A percentile compares a stretch with the other conserved stretches of the same genome.
These are phyloP conservation scores for Sophora flavescens DNA, from an alignment of 306 rosid species.

Conservation along the genomic window DNA sequence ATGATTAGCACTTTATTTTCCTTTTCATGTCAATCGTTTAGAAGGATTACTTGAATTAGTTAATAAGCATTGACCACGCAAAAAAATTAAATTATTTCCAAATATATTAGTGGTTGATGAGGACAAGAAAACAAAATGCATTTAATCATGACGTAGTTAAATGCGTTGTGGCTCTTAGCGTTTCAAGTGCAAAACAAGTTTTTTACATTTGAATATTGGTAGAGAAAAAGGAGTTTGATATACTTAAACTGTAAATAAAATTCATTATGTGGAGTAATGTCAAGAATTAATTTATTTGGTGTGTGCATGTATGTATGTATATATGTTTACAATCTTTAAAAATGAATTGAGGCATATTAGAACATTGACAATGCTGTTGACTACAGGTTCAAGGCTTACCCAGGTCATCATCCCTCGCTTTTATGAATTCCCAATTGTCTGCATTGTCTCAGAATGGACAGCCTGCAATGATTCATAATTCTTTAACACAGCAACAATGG, in stretches of 20 bases:
- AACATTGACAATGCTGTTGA: conserved; percentile 41
- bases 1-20: conserved; percentile 1
- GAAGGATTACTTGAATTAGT: conserved; percentile 9
- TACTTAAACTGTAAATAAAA: conserved; percentile 24
- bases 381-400: conserved; percentile 81
- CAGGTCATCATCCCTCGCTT: conserved; percentile 81
- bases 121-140: not conserved
- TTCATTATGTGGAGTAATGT: conserved; percentile 21
- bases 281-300: conserved; percentile 10
- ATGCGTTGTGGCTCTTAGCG: not conserved
- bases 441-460: conserved; percentile 94
- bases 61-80: conserved; percentile 14
- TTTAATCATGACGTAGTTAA: not conserved
- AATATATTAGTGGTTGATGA: conserved; percentile 27
- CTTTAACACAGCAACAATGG: conserved; percentile 88
- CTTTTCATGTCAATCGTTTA: conserved; percentile 20
- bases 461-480: conserved; percentile 68
- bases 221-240: conserved; percentile 14
- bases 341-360: conserved; percentile 14
- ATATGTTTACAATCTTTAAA: conserved; percentile 2
- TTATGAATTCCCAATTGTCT: conserved; percentile 80
- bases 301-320: not conserved
- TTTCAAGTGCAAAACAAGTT: not conserved
- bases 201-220: conserved; percentile 37
- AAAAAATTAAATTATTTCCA: not conserved